Evolutionary conservation across 805 yeast genomes (phyloP).

Genomic region (Wickerhamomyces bisporus): DNA sequence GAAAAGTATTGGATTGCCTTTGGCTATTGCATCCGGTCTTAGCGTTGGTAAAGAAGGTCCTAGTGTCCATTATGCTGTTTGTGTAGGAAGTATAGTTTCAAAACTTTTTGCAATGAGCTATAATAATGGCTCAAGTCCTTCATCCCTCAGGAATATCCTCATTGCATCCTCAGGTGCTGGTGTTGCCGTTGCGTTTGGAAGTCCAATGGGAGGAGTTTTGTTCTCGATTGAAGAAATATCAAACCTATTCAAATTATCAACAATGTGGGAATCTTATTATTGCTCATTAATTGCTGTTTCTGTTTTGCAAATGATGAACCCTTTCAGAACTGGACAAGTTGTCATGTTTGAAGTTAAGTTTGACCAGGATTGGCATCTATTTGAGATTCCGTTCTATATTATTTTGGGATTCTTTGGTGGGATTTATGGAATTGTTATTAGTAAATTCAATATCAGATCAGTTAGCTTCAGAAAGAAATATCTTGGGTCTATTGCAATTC

Average conservation of each 20-base stretch:
- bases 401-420: constrained; percentile 90
- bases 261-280: constrained; percentile 88
- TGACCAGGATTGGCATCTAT: constrained; percentile 79
- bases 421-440: constrained; percentile 72
- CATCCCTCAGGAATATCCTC: constrained; percentile 30
- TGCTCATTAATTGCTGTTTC: constrained; percentile 87
- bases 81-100: constrained; percentile 59
- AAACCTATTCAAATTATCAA: constrained; percentile 62
- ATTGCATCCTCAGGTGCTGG: constrained; percentile 97
- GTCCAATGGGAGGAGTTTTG: constrained; percentile 94
- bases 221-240: constrained; percentile 92
- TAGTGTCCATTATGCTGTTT: constrained; percentile 94
- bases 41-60: constrained; percentile 99
- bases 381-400: constrained; percentile 77
- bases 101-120: constrained; percentile 19
- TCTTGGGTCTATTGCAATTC: constrained; percentile 48
- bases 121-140: constrained; percentile 1
- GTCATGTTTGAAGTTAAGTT: constrained; percentile 90
- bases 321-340: constrained; percentile 91
- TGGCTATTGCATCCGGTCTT: constrained; percentile 89
- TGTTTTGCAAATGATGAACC: constrained; percentile 74
- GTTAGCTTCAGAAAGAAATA: constrained; percentile 74
- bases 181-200: constrained; percentile 96
- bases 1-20: constrained; percentile 77
- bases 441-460: constrained; percentile 68